Conservation (phyloP, 2,329 filamentous ascomycete genomes). For the Curvularia sp. region DNA sequence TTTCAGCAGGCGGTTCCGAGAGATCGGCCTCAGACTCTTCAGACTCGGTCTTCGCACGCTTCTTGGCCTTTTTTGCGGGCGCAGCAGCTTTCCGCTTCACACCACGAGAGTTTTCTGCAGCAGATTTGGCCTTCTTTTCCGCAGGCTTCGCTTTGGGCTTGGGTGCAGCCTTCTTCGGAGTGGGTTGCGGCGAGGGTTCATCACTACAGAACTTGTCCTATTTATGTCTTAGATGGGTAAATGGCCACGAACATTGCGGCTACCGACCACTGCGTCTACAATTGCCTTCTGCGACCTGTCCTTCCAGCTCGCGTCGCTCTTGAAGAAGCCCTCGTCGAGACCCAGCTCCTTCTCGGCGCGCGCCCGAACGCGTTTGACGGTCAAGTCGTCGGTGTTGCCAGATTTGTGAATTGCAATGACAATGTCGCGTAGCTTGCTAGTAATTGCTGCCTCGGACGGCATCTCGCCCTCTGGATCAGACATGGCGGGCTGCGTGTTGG, state of each 20-base stretch:
- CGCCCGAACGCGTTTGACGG: constrained; percentile 63
- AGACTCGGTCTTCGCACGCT: constrained; percentile 18
- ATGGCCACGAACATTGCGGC: neutral
- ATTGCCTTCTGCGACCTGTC: constrained; percentile 55
- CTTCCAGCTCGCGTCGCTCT: constrained; percentile 61
- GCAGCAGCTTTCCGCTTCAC: constrained; percentile 43
- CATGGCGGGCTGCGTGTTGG: constrained; percentile 33
- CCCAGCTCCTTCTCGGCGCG: constrained; percentile 60
- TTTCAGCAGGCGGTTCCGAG: constrained; percentile 24
- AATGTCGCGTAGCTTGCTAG: constrained; percentile 50
- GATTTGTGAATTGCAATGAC: constrained; percentile 51
- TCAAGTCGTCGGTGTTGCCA: constrained; percentile 59
- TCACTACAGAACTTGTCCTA: constrained; percentile 42
- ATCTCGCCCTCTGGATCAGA: constrained; percentile 38
- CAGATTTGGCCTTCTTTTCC: constrained; percentile 32
- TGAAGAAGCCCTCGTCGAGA: constrained; percentile 63
- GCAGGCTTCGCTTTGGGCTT: constrained; percentile 34
- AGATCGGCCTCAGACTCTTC: constrained; percentile 41
- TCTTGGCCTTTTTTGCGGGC: constrained; percentile 38
- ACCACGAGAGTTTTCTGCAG: constrained; percentile 24
- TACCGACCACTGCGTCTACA: constrained; percentile 40
- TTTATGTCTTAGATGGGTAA: neutral
- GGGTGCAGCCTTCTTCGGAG: constrained; percentile 28
- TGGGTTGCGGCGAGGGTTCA: constrained; percentile 28
- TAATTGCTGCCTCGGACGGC: constrained; percentile 49